Evolutionary conservation across 805 yeast genomes (phyloP).

Genomic region (Starmerella ratchasimensis): DNA sequence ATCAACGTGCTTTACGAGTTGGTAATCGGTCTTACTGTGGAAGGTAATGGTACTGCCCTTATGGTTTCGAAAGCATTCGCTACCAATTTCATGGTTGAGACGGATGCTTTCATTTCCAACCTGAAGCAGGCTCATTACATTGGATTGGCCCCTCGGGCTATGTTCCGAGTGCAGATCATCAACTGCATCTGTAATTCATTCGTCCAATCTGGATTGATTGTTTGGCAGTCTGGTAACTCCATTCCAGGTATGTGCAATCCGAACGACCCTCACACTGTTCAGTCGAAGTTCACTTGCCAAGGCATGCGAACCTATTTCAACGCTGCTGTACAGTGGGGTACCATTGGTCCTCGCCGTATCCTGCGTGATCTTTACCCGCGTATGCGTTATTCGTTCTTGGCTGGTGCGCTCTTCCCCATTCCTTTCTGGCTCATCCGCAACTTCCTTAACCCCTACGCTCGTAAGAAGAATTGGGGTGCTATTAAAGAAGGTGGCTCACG

Average conservation of each 20-base stretch:
- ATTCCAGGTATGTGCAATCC: constrained; percentile 23
- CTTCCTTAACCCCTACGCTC: constrained; percentile 8
- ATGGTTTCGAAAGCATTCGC: constrained; percentile 41
- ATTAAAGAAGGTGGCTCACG: constrained; percentile 4
- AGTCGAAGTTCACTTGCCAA: constrained; percentile 26
- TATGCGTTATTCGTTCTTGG: constrained; percentile 47
- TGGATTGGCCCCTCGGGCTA: constrained; percentile 44
- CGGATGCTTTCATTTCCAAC: constrained; percentile 44
- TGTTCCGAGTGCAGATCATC: constrained; percentile 36
- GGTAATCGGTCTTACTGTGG: constrained; percentile 42
- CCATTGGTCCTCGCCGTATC: constrained; percentile 33
- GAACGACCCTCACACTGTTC: constrained; percentile 15
- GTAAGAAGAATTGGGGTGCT: constrained; percentile 5
- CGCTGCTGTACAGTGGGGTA: constrained; percentile 34
- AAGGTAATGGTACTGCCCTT: constrained; percentile 42
- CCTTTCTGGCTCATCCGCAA: constrained; percentile 14
- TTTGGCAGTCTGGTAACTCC: constrained; percentile 25
- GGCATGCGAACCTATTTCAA: constrained; percentile 34
- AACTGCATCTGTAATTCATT: constrained; percentile 23
- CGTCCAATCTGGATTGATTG: constrained; percentile 24
- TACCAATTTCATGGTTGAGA: constrained; percentile 50
- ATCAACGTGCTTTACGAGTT: constrained; percentile 38
- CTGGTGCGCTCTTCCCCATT: constrained; percentile 32
- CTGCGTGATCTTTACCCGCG: constrained; percentile 43
- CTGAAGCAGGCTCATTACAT: constrained; percentile 43